These are phyloP conservation scores for Rhodomyrtus psidioides DNA, from an alignment of 441 rosid species.

Conservation along the genomic window DNA sequence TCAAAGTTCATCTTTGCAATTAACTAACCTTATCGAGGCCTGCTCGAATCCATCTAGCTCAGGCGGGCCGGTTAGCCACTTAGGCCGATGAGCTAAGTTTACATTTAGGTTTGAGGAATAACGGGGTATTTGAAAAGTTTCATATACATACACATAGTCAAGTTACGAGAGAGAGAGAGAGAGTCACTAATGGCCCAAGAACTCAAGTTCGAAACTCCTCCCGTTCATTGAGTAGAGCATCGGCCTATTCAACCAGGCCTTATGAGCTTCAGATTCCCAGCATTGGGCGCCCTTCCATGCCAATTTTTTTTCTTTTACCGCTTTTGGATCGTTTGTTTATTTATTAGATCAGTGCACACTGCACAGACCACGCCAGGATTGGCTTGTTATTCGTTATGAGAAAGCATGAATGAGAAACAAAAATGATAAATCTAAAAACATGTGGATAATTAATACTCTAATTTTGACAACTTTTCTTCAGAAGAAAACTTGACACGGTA, in stretches of 20 bases:
- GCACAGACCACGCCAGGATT: neutral
- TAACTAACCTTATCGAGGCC: neutral
- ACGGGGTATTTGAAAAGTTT: neutral
- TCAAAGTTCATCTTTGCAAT: neutral
- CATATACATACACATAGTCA: neutral
- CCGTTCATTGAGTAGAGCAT: neutral
- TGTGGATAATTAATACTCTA: neutral
- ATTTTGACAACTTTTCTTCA: neutral
- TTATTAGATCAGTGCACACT: neutral
- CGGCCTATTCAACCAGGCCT: neutral
- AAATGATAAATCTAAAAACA: neutral
- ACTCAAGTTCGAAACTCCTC: neutral
- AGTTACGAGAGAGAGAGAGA: neutral
- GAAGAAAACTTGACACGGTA: neutral
- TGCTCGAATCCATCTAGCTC: neutral
- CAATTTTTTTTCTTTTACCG: neutral
- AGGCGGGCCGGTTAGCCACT: neutral
- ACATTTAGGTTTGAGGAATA: neutral
- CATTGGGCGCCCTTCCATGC: neutral
- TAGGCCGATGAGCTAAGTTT: neutral
- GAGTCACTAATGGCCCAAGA: neutral
- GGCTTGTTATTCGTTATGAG: neutral
- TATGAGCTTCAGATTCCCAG: neutral
- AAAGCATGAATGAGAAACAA: neutral
- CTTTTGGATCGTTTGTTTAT: neutral